Evolutionary conservation across 495 filamentous ascomycete species (phyloP).

Genomic region (Ascobolus immersus): DNA sequence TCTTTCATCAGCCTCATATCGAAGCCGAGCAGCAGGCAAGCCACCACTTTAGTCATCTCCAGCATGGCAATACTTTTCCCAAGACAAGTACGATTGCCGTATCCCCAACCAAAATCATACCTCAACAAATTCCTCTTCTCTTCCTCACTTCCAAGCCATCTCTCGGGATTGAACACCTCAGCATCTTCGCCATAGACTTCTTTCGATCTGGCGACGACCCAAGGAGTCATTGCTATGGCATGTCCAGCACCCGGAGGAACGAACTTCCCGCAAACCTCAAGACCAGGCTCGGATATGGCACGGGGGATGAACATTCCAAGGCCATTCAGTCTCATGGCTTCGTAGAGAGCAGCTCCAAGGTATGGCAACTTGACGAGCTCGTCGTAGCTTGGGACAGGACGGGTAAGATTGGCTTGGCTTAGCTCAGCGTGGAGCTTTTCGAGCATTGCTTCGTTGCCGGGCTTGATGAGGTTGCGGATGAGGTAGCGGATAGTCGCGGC

Average conservation of each 20-base stretch:
- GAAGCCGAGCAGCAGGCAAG: no score
- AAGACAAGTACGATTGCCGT: constrained; percentile 8
- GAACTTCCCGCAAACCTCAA: constrained; percentile 2
- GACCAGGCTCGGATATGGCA: constrained; percentile 21
- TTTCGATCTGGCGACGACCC: constrained; percentile 14
- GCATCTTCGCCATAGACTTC: constrained; percentile 25
- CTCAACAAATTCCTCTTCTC: constrained; percentile 18
- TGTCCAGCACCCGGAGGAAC: constrained; percentile 6
- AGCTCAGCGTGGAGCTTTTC: constrained; percentile 22
- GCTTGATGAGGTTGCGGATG: constrained; percentile 26
- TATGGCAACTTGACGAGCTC: constrained; percentile 27
- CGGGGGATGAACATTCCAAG: constrained; percentile 28
- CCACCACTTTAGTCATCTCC: constrained; percentile 8
- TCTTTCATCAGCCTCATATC: no score
- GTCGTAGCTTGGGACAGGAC: constrained; percentile 21
- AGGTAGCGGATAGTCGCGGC: constrained; percentile 31
- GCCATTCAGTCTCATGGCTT: constrained; percentile 39
- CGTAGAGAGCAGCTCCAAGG: constrained; percentile 39
- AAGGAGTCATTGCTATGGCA: constrained; percentile 4
- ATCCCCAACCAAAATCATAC: constrained; percentile 11
- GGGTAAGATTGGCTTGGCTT: constrained; percentile 17
- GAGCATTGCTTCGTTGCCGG: constrained; percentile 23
- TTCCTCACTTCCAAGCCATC: constrained; percentile 23
- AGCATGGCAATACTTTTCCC: constrained; percentile 12
- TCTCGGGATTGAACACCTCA: constrained; percentile 24